Base-by-base conservation (phyloP, 257 asterid genomes). In the Gentiana straminea region DNA sequence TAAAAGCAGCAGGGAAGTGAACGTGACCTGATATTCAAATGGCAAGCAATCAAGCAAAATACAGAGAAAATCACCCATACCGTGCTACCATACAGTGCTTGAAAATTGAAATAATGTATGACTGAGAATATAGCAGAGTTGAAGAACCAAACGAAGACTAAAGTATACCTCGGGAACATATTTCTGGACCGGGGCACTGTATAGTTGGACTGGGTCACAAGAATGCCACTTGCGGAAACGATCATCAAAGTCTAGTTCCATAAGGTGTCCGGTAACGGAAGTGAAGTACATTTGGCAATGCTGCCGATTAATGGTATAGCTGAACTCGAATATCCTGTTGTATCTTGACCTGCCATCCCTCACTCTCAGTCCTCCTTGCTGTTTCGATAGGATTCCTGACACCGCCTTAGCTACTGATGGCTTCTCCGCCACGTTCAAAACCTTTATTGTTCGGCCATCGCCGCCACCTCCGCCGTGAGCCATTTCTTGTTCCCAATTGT, bases 351-450 rank as follows among this genome's bases (percentile, higher is more conserved):
- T 77, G 35, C 98, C 97, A 7, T 85, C 82, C 57, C 98, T 74
- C 60, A 69, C 80, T 62, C 88, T 73, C 55, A 73, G 50, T 5
- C 93, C 89, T 54, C 85, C 86, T 32, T 79, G 63, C 45, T 79
- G 93, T 59, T 62, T 77, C 6, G 96, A 83, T 35, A 91, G 84
- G 61, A 91, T 84, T 15, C 81, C 84, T 0, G 98, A 70, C 34
- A 88, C 98, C 34, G 94, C 83, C 65, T 84, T 91, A 8, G 98
- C 98, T 45, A 91, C 98, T 38, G 98, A 91, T 10, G 98, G 98
- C 81, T 91, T 91, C 86, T 91, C 98, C 57, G 98, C 98, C 76
- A 91, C 98, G 73, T 87, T 91, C 75, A 91, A 75, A 49, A 83
- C 98, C 70, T 75, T 75, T 15, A 90, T 56, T 5, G 73, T 64